phyloP scores from a whole-genome alignment of 2,329 filamentous ascomycete species.

The Fusarium praegraminearum region DNA sequence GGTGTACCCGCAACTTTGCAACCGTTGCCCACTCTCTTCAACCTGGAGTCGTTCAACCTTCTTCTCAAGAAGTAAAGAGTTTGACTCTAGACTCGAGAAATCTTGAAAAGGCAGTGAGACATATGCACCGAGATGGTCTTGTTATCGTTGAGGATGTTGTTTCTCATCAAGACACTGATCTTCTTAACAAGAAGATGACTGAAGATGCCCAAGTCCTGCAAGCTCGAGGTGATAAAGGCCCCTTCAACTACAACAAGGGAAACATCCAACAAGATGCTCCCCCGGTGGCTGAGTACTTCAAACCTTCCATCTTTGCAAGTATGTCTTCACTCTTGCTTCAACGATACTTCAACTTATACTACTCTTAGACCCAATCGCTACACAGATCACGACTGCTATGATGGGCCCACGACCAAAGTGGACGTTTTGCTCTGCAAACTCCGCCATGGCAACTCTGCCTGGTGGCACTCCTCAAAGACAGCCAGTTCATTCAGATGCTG shows the following conservation, averaged over 20 bases:
- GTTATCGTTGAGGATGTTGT: conserved; percentile 68
- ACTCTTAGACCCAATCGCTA: conserved; percentile 64
- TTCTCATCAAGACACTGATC: conserved; percentile 63
- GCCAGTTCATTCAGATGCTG: conserved; percentile 70
- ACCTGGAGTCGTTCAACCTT: conserved; percentile 51
- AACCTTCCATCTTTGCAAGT: conserved; percentile 66
- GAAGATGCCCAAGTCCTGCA: conserved; percentile 66
- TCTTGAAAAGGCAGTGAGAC: conserved; percentile 66
- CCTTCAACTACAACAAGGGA: conserved; percentile 72
- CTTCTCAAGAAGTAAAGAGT: conserved; percentile 56
- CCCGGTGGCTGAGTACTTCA: conserved; percentile 62
- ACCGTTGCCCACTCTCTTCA: conserved; percentile 7
- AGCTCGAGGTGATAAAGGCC: conserved; percentile 63
- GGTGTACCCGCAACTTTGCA: conserved; percentile 21
- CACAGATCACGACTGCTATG: conserved; percentile 66
- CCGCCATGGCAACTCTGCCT: conserved; percentile 64
- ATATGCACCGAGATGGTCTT: conserved; percentile 65
- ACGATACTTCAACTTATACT: not conserved
- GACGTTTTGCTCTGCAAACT: conserved; percentile 70
- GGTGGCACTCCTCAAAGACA: conserved; percentile 58
- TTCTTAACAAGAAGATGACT: conserved; percentile 69
- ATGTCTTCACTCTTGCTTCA: conserved; percentile 18
- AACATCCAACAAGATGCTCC: conserved; percentile 73
- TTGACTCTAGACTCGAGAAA: conserved; percentile 59
- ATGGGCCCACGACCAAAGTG: conserved; percentile 67